phyloP scores from a whole-genome alignment of 1,139 yeast species.

The Debaryomyces psychrophilus region DNA sequence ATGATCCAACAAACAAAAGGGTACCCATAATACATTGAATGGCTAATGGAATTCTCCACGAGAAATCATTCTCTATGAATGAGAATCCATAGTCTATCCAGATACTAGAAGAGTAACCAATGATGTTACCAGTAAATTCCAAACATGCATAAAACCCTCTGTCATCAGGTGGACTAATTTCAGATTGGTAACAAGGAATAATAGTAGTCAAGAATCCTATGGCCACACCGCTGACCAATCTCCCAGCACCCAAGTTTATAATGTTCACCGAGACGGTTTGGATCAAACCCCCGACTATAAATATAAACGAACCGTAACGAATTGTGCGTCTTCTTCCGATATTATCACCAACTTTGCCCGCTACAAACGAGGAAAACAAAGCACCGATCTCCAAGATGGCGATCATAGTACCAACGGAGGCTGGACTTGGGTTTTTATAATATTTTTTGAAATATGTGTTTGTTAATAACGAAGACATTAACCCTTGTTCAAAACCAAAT shows the following conservation, averaged over 20 bases:
- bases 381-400: conserved; percentile 75
- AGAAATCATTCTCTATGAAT: conserved; percentile 51
- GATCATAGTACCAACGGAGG: conserved; percentile 54
- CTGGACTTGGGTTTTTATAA: conserved; percentile 65
- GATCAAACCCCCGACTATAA: conserved; percentile 77
- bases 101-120: conserved; percentile 84
- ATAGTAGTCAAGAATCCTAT: conserved; percentile 90
- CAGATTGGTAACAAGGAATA: conserved; percentile 93
- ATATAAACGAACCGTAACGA: conserved; percentile 76
- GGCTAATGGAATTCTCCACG: conserved; percentile 82
- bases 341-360: conserved; percentile 77
- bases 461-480: conserved; percentile 63
- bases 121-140: conserved; percentile 88
- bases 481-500: conserved; percentile 67
- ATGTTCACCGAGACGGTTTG: conserved; percentile 60
- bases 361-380: conserved; percentile 69
- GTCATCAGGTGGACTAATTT: conserved; percentile 85
- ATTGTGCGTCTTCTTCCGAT: conserved; percentile 83
- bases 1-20: conserved; percentile 70
- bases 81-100: conserved; percentile 90
- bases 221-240: conserved; percentile 83
- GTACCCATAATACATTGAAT: conserved; percentile 78
- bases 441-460: conserved; percentile 73
- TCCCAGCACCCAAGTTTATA: conserved; percentile 61
- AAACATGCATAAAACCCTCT: conserved; percentile 89